Base-by-base conservation (phyloP, 73 alveolate species). In the Paramecium biaurelia region DNA sequence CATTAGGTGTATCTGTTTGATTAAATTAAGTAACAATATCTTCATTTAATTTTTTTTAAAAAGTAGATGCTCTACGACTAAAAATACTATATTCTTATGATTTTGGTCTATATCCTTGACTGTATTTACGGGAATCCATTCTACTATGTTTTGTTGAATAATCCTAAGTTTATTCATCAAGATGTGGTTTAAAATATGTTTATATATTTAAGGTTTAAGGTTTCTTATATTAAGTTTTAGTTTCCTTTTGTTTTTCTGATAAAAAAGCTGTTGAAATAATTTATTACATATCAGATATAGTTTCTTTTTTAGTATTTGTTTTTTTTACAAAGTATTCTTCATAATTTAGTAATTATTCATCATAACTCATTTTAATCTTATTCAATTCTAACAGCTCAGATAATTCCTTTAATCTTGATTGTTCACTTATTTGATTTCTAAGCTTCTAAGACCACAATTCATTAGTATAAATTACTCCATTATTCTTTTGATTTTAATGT, bases 361-460 rank as follows among this genome's bases (percentile, higher is more conserved):
- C 76, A 58, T 58, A 58, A 28, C 76, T 58, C 76, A 58, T 58
- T 30, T 70, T 70, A 21, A 70, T 70, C 30, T 70, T 70, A 26
- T 70, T 70, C 41, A 30, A 0, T 70, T 70, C 86, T 10, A 70
- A 6, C 6, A 70, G 3, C 30, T 70, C 57, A 9, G 86, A 30
- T 6, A 70, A 15, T 70, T 70, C 57, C 30, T 70, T 70, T 18
- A 70, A 70, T 70, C 86, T 70, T 2, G 57, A 30, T 34, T 30
- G 47, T 11, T 70, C 57, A 30, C 30, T 21, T 18, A 70, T 70
- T 34, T 30, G 2, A 70, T 70, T 70, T 26, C 26, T 21, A 7
- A 24, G 57, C 24, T 70, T 70, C 11, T 70, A 26, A 6, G 86
- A 70, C 86, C 86, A 70, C 30, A 70, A 70, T 12, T 26, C 57